phyloP scores from a whole-genome alignment of 83 land plant species.

The Picea abies region DNA sequence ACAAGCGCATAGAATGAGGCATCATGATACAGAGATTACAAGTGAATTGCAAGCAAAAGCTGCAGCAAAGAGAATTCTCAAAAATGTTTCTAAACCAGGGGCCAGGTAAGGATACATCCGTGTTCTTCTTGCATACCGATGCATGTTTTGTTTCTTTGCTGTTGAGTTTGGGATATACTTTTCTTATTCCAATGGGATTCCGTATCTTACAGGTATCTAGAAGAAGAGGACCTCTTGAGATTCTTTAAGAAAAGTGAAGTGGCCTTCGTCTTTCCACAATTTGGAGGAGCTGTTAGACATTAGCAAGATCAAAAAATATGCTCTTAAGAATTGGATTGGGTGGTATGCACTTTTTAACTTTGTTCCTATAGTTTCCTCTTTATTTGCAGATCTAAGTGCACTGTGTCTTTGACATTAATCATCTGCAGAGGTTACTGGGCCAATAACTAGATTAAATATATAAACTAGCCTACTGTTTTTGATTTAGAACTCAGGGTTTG shows the following conservation, averaged over 20 bases:
- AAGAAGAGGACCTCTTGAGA: slow-evolving; percentile 37
- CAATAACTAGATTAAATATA: too few species aligned
- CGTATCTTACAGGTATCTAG: slow-evolving; percentile 28
- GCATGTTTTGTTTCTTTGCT: slow-evolving; percentile 31
- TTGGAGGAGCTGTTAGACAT: slow-evolving; percentile 44
- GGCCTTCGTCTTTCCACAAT: slow-evolving; percentile 25
- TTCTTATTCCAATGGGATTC: too few species aligned
- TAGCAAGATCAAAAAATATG: slow-evolving; percentile 46
- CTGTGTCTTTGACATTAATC: too few species aligned
- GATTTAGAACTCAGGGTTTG: not conserved
- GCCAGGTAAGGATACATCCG: slow-evolving; percentile 43
- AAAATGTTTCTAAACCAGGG: slow-evolving; percentile 53
- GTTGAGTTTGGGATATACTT: not conserved
- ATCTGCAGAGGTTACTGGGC: too few species aligned
- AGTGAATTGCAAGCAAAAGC: slow-evolving; percentile 55
- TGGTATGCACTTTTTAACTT: slow-evolving; percentile 41
- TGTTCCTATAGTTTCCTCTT: too few species aligned
- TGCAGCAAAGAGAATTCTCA: slow-evolving; percentile 50
- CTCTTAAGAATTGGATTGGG: slow-evolving; percentile 50
- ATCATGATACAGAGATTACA: slow-evolving; percentile 44
- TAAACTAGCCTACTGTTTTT: too few species aligned
- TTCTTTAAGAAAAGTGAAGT: slow-evolving; percentile 51
- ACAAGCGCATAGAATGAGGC: slow-evolving; percentile 30
- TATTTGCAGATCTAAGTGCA: too few species aligned
- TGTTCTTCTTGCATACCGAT: slow-evolving; percentile 34